Percentiles rank a stretch among this genome's conserved stretches.
Evolutionary conservation across 139 green algal species (phyloP).

Genomic region (Astrephomene gubernaculifera): DNA sequence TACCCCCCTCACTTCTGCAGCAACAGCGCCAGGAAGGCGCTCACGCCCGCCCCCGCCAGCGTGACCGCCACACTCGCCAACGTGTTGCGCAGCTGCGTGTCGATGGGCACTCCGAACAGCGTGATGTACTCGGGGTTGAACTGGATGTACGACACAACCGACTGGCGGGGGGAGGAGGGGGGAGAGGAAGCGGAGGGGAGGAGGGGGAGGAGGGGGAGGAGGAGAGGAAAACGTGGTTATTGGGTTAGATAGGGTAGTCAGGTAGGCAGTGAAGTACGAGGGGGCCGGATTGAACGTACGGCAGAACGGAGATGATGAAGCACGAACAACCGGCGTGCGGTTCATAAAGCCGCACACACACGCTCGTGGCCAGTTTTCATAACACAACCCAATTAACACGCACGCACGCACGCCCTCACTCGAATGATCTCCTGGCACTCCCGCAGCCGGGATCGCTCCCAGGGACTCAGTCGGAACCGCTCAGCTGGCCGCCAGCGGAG

Average conservation of each 20-base stretch:
- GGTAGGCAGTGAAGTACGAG: neutral
- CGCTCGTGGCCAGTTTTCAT: no score
- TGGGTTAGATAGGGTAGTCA: neutral
- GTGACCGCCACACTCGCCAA: neutral
- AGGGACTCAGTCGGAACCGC: neutral
- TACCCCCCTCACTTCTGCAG: neutral
- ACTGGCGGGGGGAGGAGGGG: neutral
- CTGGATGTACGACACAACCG: conserved; percentile 24
- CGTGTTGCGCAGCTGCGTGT: conserved; percentile 22
- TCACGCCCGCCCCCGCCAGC: conserved; percentile 1
- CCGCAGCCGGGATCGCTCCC: neutral
- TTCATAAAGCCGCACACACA: no score
- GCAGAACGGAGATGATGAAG: no score
- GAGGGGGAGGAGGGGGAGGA: neutral
- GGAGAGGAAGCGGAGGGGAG: neutral
- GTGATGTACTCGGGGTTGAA: conserved; percentile 33
- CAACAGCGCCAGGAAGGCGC: conserved; percentile 1
- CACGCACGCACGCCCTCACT: no score
- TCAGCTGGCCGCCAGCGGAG: neutral
- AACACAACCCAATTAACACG: no score
- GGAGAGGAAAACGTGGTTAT: neutral
- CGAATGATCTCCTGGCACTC: conserved; percentile 3
- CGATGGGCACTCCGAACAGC: conserved; percentile 17
- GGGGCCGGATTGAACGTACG: neutral
- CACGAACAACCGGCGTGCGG: no score